Evolutionary conservation across 768 basidiomycete species (phyloP), one percentile per base, ranked within the genome.

Genomic region (Pleurotus ostreatus): DNA sequence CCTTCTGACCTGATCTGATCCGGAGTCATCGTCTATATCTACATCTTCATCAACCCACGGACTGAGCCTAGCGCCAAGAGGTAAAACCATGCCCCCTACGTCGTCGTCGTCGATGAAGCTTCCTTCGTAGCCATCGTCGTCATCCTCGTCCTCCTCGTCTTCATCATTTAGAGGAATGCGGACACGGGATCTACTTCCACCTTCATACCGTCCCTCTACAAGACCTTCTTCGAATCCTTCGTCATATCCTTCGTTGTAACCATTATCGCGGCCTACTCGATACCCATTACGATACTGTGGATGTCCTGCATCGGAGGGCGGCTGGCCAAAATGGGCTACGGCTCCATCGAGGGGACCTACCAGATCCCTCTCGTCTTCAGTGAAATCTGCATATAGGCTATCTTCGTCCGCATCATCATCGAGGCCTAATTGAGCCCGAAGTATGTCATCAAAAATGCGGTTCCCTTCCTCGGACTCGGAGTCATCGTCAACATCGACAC

Each of bases 61-160:
- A 2, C 11, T 22, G 13, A 55, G 20, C 4, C n/a, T 15, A 49
- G n/a, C 13, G 26, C n/a, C 22, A 53, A 20, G 16, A 18, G 34
- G 23, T n/a, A 34, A 34, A 34, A 11, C 26, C 55, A 48, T 5
- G 11, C 18, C 22, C 30, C 13, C 30, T 49, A 18, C 52, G 5
- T 59, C 59, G 2, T 48, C 55, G 26, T 84, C 82, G 41, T 83
- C 81, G 49, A 85, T 83, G 61, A 84, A 84, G 64, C 81, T 81
- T 59, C 74, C 73, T 57, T 79, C 79, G 49, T 81, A 83, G 11
- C 65, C 74, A 15, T 70, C 75, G 0, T 75, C 75, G 0, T 75
- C 74, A 2, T 61, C 73, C 3, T 65, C 65, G 3, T 60, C 68
- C 30, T 48, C 57, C 22, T 58, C 61, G n/a, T 47, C 51, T n/a